phyloP scores from a whole-genome alignment of 2,329 filamentous ascomycete genomes.

The Fusarium luffae region DNA sequence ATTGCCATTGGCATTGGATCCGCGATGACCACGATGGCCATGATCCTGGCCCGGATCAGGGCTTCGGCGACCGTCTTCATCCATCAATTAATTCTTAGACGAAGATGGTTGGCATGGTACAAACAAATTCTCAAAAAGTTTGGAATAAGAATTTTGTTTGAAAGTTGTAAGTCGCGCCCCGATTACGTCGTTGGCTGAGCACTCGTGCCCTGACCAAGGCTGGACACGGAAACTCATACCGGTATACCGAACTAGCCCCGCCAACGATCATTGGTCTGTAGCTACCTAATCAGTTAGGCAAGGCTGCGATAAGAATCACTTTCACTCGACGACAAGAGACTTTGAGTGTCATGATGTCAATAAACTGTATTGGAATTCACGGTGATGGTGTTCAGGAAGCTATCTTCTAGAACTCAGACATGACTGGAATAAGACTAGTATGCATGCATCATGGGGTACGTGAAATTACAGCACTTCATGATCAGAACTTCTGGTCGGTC shows the following conservation, averaged over 20 bases:
- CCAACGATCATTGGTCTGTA: constrained; percentile 27
- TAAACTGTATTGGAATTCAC: background rate
- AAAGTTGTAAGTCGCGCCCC: constrained; percentile 29
- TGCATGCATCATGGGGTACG: background rate
- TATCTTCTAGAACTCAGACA: background rate
- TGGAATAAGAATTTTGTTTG: constrained; percentile 23
- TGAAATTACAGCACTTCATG: constrained; percentile 16
- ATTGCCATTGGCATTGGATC: constrained; percentile 38
- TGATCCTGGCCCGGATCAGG: constrained; percentile 34
- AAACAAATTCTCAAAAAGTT: constrained; percentile 2
- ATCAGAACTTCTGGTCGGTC: constrained; percentile 12
- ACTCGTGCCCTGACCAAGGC: constrained; percentile 38
- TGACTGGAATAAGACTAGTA: background rate
- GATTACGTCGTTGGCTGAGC: constrained; percentile 42
- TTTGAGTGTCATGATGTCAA: background rate
- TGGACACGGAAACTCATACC: constrained; percentile 26
- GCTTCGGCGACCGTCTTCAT: constrained; percentile 42
- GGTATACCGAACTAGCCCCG: constrained; percentile 37
- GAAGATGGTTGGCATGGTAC: constrained; percentile 34
- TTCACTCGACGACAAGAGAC: background rate
- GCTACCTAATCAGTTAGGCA: constrained; percentile 11
- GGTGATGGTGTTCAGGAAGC: background rate
- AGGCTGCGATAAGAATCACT: constrained; percentile 19
- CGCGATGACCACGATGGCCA: constrained; percentile 23
- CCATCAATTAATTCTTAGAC: constrained; percentile 41